A percentile compares a stretch with the other conserved stretches of the same genome.
These are phyloP conservation scores for Solanum aculeatissimum DNA, from an alignment of 305 asterid species.

Conservation along the genomic window DNA sequence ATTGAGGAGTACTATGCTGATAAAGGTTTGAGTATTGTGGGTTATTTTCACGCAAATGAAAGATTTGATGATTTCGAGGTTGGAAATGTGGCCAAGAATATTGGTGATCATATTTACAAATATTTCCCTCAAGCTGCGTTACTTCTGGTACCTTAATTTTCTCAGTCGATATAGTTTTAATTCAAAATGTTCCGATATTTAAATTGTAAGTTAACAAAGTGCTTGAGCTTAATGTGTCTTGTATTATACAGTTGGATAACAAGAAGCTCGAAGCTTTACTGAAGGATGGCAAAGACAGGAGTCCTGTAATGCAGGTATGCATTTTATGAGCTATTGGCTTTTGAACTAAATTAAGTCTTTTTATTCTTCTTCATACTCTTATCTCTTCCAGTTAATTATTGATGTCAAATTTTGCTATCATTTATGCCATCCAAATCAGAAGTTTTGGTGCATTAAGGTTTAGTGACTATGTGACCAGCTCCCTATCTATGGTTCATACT, in stretches of 20 bases:
- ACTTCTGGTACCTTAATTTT: conserved; percentile 50
- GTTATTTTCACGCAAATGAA: conserved; percentile 58
- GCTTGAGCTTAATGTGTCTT: conserved; percentile 3
- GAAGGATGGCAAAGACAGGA: conserved; percentile 55
- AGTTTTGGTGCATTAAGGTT: not conserved
- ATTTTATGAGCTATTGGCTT: not conserved
- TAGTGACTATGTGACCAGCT: not conserved
- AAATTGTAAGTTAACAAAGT: not conserved
- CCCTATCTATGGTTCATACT: not conserved
- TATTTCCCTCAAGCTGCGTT: conserved; percentile 87
- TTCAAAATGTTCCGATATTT: not conserved
- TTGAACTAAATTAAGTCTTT: not conserved
- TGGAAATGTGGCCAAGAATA: conserved; percentile 64
- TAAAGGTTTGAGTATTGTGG: conserved; percentile 32
- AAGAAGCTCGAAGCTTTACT: conserved; percentile 59
- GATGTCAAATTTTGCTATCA: not conserved
- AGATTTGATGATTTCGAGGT: conserved; percentile 74
- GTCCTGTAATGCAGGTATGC: conserved; percentile 83
- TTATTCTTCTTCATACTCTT: not conserved
- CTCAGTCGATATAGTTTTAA: not conserved
- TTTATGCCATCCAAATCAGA: not conserved
- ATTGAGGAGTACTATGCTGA: conserved; percentile 30
- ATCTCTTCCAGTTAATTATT: not conserved
- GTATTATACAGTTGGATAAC: conserved; percentile 62
- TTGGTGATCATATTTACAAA: conserved; percentile 75